Base-by-base conservation (phyloP, 2,329 filamentous ascomycete species). In the Elsinoe arachidis region DNA sequence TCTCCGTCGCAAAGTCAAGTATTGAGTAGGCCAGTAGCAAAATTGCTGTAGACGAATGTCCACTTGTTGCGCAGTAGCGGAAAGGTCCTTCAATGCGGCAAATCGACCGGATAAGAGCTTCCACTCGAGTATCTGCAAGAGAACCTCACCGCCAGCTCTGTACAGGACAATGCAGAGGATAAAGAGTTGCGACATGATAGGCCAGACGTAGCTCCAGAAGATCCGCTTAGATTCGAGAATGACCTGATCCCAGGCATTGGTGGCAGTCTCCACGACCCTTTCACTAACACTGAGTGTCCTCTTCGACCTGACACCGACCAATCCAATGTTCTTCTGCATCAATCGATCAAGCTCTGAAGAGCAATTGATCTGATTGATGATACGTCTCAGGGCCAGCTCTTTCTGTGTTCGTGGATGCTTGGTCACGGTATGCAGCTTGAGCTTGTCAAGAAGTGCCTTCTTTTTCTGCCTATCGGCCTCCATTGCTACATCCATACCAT, bases 11-110 rank as follows among this genome's bases (percentile, higher is more conserved):
- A 99, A 73, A 14, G 90, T 97, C 43, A 92, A 80, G 68, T 97
- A 96, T 70, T 99, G 92, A 72, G 95, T 90, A 1, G 93, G 95
- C 91, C 92, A 97, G 71, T 99, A 99, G 72, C 92, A 97, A 68
- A 97, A 97, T 69, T 99, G 93, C 69, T 97, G 90, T 19, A 99
- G 79, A 4, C 93, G 87, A 62, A 99, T 96, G 72, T 99, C 93
- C 35, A 99, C 85, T 72, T 99, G 93, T 70, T 99, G 93, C 21
- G 93, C 93, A 0, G 92, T 97, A 12, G 93, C 93, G 33, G 91
- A 97, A 44, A 97, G 84, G 69, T 99, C 93, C 69, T 97, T 97
- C 57, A 99, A 74, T 0, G 93, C 93, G 39, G 90, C 85, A 52
- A 85, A 86, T 56, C 33, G 19, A 41, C 87, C 85, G 6, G 88